These are phyloP conservation scores for Halophytophthora polymorphica DNA, from an alignment of 352 stramenopile genomes.

Conservation along the genomic window DNA sequence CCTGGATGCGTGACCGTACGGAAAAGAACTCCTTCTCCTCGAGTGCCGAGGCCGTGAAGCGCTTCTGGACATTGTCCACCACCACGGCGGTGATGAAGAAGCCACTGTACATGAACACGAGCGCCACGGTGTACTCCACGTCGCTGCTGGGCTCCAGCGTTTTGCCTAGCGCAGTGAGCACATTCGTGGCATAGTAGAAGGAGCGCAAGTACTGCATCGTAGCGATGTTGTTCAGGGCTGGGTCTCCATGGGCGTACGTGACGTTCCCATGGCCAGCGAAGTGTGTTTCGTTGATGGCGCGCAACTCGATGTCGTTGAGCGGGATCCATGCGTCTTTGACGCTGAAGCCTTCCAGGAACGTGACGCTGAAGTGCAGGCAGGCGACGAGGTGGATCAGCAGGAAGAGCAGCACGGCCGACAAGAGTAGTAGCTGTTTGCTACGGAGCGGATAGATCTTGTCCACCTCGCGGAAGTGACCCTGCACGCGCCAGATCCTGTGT, in stretches of 20 bases:
- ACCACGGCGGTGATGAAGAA: conserved; percentile 52
- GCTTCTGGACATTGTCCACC: conserved; percentile 54
- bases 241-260: conserved; percentile 5
- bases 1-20: conserved; percentile 43
- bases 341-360: conserved; percentile 25
- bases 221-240: conserved; percentile 8
- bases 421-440: conserved; percentile 12
- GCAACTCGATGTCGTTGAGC: conserved; percentile 22
- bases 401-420: conserved; percentile 18
- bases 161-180: conserved; percentile 35
- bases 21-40: conserved; percentile 63
- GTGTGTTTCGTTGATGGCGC: conserved; percentile 11
- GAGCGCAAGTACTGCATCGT: conserved; percentile 41
- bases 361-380: conserved; percentile 36
- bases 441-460: conserved; percentile 14
- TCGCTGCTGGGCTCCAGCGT: conserved; percentile 37
- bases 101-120: conserved; percentile 45
- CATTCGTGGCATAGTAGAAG: conserved; percentile 38
- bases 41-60: conserved; percentile 43
- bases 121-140: conserved; percentile 25
- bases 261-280: conserved; percentile 6
- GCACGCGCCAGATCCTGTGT: conserved; percentile 27
- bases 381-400: conserved; percentile 31
- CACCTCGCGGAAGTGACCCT: conserved; percentile 29
- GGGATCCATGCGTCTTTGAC: conserved; percentile 21